A percentile compares a stretch with the other conserved stretches of the same genome.
phyloP scores from a whole-genome alignment of 345 rosid species.

The Eucalyptus albens region DNA sequence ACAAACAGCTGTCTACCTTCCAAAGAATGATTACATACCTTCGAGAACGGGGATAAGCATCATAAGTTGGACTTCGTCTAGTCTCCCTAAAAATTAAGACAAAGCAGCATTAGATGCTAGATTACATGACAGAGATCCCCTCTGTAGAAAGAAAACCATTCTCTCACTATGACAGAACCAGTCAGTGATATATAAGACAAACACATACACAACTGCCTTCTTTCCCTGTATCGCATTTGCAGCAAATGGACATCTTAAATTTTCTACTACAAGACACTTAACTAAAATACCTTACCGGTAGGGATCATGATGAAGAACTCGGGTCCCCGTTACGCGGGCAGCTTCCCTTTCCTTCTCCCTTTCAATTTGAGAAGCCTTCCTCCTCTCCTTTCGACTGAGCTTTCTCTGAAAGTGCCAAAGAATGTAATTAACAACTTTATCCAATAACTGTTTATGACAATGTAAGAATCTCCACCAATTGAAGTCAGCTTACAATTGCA shows the following conservation, averaged over 20 bases:
- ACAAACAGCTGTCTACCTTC: not conserved
- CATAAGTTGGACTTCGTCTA: conserved; percentile 92
- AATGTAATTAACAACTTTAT: not conserved
- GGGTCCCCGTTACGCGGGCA: conserved; percentile 49
- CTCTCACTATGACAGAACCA: not conserved
- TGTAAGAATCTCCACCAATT: not conserved
- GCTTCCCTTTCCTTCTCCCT: conserved; percentile 91
- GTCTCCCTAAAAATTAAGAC: conserved; percentile 38
- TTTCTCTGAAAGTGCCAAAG: conserved; percentile 49
- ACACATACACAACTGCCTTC: not conserved
- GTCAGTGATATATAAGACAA: not conserved
- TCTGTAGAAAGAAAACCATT: not conserved
- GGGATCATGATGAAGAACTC: conserved; percentile 76
- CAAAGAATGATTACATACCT: conserved; percentile 28
- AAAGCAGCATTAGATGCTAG: not conserved
- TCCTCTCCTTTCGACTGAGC: conserved; percentile 95
- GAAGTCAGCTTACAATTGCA: conserved; percentile 62
- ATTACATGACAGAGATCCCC: not conserved
- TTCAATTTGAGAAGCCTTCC: conserved; percentile 89
- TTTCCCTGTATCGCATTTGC: not conserved
- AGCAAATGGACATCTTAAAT: not conserved
- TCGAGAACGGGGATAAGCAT: conserved; percentile 82
- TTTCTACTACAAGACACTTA: not conserved
- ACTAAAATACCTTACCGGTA: conserved; percentile 39
- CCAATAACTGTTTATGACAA: not conserved